Evolutionary conservation across 1,284 basidiomycete species (phyloP), one percentile per base, ranked within the genome.

Genomic region (Ustilago trichophora): DNA sequence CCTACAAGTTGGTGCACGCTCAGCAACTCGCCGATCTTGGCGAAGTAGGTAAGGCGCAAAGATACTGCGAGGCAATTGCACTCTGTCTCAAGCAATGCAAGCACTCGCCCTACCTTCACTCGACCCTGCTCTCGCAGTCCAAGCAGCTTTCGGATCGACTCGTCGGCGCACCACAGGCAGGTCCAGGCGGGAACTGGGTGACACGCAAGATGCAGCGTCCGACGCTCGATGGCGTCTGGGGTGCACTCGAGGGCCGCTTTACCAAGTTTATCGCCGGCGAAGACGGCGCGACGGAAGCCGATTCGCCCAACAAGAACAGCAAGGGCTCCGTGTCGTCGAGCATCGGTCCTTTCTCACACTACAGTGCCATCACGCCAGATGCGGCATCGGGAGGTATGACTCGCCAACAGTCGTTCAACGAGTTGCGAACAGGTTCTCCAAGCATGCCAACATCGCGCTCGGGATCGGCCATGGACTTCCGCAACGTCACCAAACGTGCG

Each of bases 161-260:
- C 16, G 85, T 88, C 19, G 92, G 91, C 18, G 87, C 89, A 7
- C 89, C 87, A 22, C 87, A 89, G 21, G 48, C 53, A 12, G 57
- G 57, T 12, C 52, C 48, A 2, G 60, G 58, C 11, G 70, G 66
- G 45, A 76, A 66, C 51, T 80, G 93, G 92, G 90, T 93, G 63
- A 85, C 88, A 25, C 86, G 87, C 29, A 82, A 81, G 29, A 79
- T 83, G 57, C 79, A 66, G 91, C 92, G 82, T 27, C 93, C 94
- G 0, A 96, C 92, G 56, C 85, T 98, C 46, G 93, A 97, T 76
- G 90, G 90, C 38, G 88, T 98, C 41, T 92, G 95, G 48, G 90
- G 89, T 48, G 97, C 93, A 88, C 86, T 98, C 22, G 95, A 95
- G 82, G 91, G 91, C n/a, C 87, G 91, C 12, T 88, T 99, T 72